Percentiles rank a stretch among this genome's conserved stretches.
These are phyloP conservation scores for Talaromyces rugulosus DNA, from an alignment of 2,329 filamentous ascomycete genomes.

Conservation along the genomic window DNA sequence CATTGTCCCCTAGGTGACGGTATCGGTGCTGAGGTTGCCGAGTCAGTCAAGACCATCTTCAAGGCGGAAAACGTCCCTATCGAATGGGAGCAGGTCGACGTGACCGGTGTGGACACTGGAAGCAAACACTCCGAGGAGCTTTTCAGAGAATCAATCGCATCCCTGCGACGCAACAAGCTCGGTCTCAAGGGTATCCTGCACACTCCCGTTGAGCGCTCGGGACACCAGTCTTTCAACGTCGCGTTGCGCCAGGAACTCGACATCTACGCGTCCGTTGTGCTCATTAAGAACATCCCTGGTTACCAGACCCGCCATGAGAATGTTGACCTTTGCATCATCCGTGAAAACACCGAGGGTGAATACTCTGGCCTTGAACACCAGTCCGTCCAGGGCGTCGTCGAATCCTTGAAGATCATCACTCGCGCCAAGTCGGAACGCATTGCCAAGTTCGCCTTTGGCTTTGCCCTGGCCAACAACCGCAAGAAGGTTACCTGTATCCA, in stretches of 20 bases:
- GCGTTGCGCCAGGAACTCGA: conserved; percentile 98
- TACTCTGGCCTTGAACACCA: conserved; percentile 99
- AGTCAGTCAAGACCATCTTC: conserved; percentile 98
- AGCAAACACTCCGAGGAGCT: conserved; percentile 87
- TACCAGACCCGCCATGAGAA: conserved; percentile 96
- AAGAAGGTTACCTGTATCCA: conserved; percentile 99
- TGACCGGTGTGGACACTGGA: conserved; percentile 81
- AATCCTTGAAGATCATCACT: conserved; percentile 99
- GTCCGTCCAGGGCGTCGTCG: conserved; percentile 91
- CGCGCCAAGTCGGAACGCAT: conserved; percentile 98
- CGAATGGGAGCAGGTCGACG: conserved; percentile 98
- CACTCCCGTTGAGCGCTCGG: conserved; percentile 92
- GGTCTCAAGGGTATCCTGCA: conserved; percentile 98
- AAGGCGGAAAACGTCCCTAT: conserved; percentile 98
- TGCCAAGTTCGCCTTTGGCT: conserved; percentile 96
- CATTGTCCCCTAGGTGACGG: conserved; percentile 62
- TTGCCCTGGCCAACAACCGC: conserved; percentile 96
- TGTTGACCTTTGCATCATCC: conserved; percentile 98
- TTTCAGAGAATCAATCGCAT: conserved; percentile 92
- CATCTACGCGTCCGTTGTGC: conserved; percentile 95
- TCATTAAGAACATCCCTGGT: conserved; percentile 99
- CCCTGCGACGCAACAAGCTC: conserved; percentile 96
- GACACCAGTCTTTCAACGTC: conserved; percentile 99
- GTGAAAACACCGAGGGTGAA: conserved; percentile 99
- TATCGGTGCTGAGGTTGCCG: conserved; percentile 95